Base-by-base conservation (phyloP, 768 basidiomycete species). In the Leucocoprinus birnbaumii region DNA sequence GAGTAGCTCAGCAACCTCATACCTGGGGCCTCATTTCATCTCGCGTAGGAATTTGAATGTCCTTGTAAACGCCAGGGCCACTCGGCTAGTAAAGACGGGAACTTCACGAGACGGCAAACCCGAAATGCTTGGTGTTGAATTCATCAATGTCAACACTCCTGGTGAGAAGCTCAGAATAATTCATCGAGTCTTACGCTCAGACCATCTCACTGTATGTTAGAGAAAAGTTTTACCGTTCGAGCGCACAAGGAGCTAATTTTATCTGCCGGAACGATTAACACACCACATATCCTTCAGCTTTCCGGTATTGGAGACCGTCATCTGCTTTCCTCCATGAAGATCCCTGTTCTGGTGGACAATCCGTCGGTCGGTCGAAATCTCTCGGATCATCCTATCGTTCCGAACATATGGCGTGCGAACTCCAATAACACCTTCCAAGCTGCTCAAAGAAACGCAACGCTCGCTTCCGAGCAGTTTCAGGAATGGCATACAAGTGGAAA, bases 1-100 rank as follows among this genome's bases (percentile, higher is more conserved):
- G 26, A 57, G 56, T 22, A 70, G 65, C 52, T 61, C 69, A 18
- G 70, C 70, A 11, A 65, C 66, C 5, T 61, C 69, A 1, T 71
- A 73, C 55, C 59, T 73, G 18, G 63, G 62, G 1, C 61, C 65
- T 0, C 58, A 68, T 7, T 67, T 61, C 31, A 42, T 62, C 6
- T 54, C 47, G 2, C 65, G 71, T 1, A 48, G 59, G 5, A 73
- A 72, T 49, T 58, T 72, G 4, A 48, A 68, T 38, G 62, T 73
- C 24, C 47, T 73, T 8, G 53, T 64, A 18, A 53, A 62, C 41
- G 59, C 63, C 31, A 58, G 61, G n/a, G 67, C 62, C 3, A 65
- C 65, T 6, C 61, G 63, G 2, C 41, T 66, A 2, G 24, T 67
- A 3, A 45, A 58, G n/a, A 61, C 64, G 7, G 69, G 67, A 2